These are phyloP conservation scores for Deinandra increscens DNA, from an alignment of 129 eudicot genomes.

Conservation along the genomic window DNA sequence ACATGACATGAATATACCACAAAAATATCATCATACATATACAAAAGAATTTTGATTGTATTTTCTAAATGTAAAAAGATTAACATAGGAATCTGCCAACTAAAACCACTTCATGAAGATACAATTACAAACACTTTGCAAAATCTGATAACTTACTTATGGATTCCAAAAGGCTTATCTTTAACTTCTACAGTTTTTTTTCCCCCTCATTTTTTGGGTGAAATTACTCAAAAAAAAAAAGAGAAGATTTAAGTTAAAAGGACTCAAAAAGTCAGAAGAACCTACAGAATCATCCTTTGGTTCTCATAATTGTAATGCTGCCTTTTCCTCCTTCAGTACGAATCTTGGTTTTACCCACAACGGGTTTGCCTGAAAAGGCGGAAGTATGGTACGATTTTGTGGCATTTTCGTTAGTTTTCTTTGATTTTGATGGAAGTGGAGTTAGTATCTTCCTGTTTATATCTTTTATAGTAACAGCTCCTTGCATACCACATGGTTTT, in stretches of 20 bases:
- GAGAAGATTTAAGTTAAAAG: neutral
- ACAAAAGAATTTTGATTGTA: constrained; percentile 15
- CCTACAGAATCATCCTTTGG: constrained; percentile 61
- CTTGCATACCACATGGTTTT: constrained; percentile 74
- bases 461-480: constrained; percentile 79
- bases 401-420: constrained; percentile 42
- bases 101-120: constrained; percentile 26
- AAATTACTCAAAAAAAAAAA: constrained; percentile 16
- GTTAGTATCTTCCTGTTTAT: constrained; percentile 72
- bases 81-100: constrained; percentile 36
- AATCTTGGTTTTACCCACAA: constrained; percentile 86
- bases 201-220: neutral
- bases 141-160: constrained; percentile 23
- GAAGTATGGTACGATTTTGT: constrained; percentile 61
- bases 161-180: constrained; percentile 11
- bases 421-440: constrained; percentile 65
- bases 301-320: constrained; percentile 94
- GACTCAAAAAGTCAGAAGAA: neutral
- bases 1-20: constrained; percentile 3
- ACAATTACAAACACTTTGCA: constrained; percentile 30
- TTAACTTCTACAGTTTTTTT: neutral
- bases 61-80: constrained; percentile 19
- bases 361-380: constrained; percentile 89
- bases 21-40: constrained; percentile 20
- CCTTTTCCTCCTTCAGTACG: constrained; percentile 96